Base-by-base conservation (phyloP, 192 early-diverging fungal genomes). In the Podila minutissima region DNA sequence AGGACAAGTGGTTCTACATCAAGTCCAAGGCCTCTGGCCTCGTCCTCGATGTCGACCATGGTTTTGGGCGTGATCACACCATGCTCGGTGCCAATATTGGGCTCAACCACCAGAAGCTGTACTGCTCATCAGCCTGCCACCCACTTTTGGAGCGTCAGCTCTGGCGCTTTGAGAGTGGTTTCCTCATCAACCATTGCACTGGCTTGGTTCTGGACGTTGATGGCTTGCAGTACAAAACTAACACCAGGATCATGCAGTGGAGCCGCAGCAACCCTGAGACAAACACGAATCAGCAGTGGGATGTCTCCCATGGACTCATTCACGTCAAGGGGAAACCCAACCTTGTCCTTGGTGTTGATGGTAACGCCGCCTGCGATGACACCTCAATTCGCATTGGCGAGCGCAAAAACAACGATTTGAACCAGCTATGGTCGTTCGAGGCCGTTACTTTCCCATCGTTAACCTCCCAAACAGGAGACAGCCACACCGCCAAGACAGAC, bases 91-190 rank as follows among this genome's bases (percentile, higher is more conserved):
- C 76, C 32, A 70, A 71, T 51, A 71, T 71, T 28, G 76, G 69
- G 51, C 72, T 81, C 70, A 73, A 72, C 76, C 76, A 69, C 57
- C 76, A 81, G 19, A 81, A 81, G 71, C 62, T 81, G 31, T 66
- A 81, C 48, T 67, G 64, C 24, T 60, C 66, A 19, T 70, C 72
- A 28, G 62, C 61, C 50, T 66, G 71, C 55, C 76, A 81, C 41
- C 50, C 76, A 10, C 71, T 81, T 22, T 55, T 81, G 19, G 70
- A 81, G 48, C 70, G 73, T 35, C 82, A 83, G 66, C 74, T 75
- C 64, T 83, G 82, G 82, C 67, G 82, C 19, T 75, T 75, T 59
- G 82, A 83, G 50, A 64, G 73, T 29, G 82, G 82, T 64, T 83
- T 68, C 82, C 20, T 83, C 53, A 83, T 83, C 50, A 83, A 83